These are phyloP conservation scores for Lathyrus oleraceus DNA, from an alignment of 306 rosid species.

Conservation along the genomic window DNA sequence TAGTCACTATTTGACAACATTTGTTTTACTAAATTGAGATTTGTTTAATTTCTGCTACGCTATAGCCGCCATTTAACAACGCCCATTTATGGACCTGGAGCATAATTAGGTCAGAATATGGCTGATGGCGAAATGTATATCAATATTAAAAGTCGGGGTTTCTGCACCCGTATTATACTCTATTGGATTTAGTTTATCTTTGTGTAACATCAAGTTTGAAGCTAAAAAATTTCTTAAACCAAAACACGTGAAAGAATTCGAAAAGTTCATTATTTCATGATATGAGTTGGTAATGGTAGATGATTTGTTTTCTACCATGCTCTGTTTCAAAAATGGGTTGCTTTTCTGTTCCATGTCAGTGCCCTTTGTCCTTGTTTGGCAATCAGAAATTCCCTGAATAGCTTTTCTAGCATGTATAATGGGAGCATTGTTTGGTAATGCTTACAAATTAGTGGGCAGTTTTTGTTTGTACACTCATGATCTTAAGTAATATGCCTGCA, in stretches of 20 bases:
- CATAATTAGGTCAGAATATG: slow-evolving; percentile 5
- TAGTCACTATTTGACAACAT: neutral
- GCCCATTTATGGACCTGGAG: neutral
- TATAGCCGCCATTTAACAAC: neutral
- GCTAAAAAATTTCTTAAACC: neutral
- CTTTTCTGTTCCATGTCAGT: slow-evolving; percentile 2
- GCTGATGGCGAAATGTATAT: neutral
- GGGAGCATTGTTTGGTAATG: neutral
- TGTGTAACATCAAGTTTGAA: neutral
- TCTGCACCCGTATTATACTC: neutral
- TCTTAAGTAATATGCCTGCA: neutral
- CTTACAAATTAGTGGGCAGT: neutral
- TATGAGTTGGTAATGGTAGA: neutral
- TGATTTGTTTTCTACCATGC: neutral
- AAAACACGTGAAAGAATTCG: neutral
- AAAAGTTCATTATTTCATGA: slow-evolving; percentile 1
- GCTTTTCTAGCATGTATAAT: slow-evolving; percentile 16
- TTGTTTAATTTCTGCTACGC: neutral
- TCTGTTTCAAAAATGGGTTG: neutral
- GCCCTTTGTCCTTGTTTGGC: slow-evolving; percentile 4
- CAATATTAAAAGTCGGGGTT: slow-evolving; percentile 4
- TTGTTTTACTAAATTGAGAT: neutral
- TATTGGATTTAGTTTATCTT: slow-evolving; percentile 2
- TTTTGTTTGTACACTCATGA: neutral
- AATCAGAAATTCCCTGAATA: neutral